These are phyloP conservation scores for Simplicillium aogashimaense DNA, from an alignment of 2,329 filamentous ascomycete genomes.

Conservation along the genomic window DNA sequence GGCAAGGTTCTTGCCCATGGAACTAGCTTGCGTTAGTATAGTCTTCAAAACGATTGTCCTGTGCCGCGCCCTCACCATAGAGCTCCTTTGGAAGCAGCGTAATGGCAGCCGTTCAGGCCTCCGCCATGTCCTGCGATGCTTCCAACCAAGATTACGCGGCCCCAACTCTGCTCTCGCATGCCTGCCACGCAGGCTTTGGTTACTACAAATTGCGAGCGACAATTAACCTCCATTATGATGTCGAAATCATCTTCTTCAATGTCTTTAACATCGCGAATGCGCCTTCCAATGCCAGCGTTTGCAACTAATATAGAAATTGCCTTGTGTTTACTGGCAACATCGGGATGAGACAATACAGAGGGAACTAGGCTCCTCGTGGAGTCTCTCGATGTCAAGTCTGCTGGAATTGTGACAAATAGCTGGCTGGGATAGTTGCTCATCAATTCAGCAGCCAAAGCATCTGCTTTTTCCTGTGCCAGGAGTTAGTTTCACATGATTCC, in stretches of 20 bases:
- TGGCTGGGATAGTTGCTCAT: slow-evolving; percentile 13
- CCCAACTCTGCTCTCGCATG: slow-evolving; percentile 52
- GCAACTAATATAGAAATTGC: slow-evolving; percentile 44
- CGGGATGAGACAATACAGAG: slow-evolving; percentile 9
- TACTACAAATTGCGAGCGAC: slow-evolving; percentile 49
- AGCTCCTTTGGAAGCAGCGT: slow-evolving; percentile 52
- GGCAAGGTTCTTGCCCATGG: slow-evolving; percentile 56
- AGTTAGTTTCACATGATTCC: background rate
- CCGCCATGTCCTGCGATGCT: slow-evolving; percentile 54
- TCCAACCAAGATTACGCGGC: slow-evolving; percentile 53
- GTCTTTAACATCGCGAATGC: slow-evolving; percentile 44
- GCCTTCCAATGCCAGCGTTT: slow-evolving; percentile 57
- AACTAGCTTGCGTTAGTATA: slow-evolving; percentile 20
- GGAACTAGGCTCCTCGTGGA: slow-evolving; percentile 14
- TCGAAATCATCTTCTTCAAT: slow-evolving; percentile 57
- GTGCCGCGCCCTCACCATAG: slow-evolving; percentile 17
- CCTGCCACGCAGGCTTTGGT: slow-evolving; percentile 48
- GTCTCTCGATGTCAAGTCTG: slow-evolving; percentile 17
- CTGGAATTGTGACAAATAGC: slow-evolving; percentile 15
- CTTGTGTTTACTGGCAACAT: slow-evolving; percentile 12
- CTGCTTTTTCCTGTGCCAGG: slow-evolving; percentile 17
- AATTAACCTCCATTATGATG: slow-evolving; percentile 52
- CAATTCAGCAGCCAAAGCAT: slow-evolving; percentile 16
- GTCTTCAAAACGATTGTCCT: background rate
- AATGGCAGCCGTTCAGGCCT: slow-evolving; percentile 53